A percentile compares a stretch with the other conserved stretches of the same genome.
Conservation (phyloP, 2,329 filamentous ascomycete genomes). For the Colletotrichum sansevieriae region DNA sequence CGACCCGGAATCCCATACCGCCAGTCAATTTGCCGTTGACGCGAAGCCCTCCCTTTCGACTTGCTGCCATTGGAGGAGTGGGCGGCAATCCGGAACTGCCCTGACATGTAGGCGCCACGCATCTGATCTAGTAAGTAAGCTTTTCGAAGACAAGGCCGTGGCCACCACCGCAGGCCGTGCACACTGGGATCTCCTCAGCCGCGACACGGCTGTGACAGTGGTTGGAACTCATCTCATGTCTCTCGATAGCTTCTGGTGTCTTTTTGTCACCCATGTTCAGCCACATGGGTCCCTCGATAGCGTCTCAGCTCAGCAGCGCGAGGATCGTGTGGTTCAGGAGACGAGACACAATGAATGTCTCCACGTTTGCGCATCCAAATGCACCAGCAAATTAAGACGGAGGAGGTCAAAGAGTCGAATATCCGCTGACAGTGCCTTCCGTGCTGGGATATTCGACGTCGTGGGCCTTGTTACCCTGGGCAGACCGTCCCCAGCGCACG, state of each 20-base stretch:
- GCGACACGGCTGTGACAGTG: constrained; percentile 41
- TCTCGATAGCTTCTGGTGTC: background rate
- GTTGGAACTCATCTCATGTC: constrained; percentile 30
- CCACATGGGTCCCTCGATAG: background rate
- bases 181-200: constrained; percentile 11
- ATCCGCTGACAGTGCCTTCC: background rate
- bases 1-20: constrained; percentile 15
- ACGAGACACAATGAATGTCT: background rate
- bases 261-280: too few relatives aligned
- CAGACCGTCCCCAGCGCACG: constrained; percentile 8
- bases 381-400: constrained; percentile 21
- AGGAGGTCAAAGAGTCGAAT: constrained; percentile 22
- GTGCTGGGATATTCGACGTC: background rate
- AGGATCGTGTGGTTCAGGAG: background rate
- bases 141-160: background rate
- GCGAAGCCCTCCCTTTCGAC: constrained; percentile 1
- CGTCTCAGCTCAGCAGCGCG: constrained; percentile 3
- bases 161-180: constrained; percentile 16
- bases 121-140: constrained; percentile 1
- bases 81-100: background rate
- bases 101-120: background rate
- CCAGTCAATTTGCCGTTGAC: constrained; percentile 14
- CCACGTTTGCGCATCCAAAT: constrained; percentile 5
- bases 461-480: background rate
- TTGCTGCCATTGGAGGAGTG: background rate